A percentile compares a stretch with the other conserved stretches of the same genome.
Conservation (phyloP, 1,284 basidiomycete species). For the Vanrija sp. region DNA sequence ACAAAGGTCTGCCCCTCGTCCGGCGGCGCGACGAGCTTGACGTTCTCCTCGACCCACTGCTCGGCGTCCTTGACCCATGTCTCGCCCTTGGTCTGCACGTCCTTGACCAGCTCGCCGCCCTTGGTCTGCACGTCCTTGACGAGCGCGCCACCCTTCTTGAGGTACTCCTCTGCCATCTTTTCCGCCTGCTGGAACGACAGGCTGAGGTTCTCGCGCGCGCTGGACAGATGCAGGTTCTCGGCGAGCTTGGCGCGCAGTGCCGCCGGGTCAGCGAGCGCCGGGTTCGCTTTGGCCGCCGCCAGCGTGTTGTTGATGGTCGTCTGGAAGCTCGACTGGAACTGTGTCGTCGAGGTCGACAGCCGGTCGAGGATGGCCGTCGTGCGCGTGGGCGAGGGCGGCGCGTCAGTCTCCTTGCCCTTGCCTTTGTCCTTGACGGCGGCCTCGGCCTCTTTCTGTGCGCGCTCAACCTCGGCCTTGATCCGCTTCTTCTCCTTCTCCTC, state of each 20-base stretch:
- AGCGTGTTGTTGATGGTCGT: slow-evolving; percentile 57
- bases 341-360: slow-evolving; percentile 32
- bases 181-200: slow-evolving; percentile 64
- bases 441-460: background rate
- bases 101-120: slow-evolving; percentile 62
- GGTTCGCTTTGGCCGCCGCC: slow-evolving; percentile 58
- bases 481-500: slow-evolving; percentile 20
- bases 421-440: slow-evolving; percentile 29
- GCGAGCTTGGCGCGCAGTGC: slow-evolving; percentile 60
- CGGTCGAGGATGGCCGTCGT: slow-evolving; percentile 25
- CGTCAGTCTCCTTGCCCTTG: slow-evolving; percentile 19
- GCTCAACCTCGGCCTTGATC: slow-evolving; percentile 4
- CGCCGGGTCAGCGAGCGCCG: slow-evolving; percentile 38
- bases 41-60: slow-evolving; percentile 58
- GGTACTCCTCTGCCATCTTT: slow-evolving; percentile 63
- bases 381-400: background rate
- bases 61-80: slow-evolving; percentile 68
- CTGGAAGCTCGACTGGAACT: slow-evolving; percentile 51
- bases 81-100: slow-evolving; percentile 53
- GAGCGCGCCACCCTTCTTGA: slow-evolving; percentile 69
- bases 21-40: slow-evolving; percentile 77
- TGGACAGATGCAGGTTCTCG: slow-evolving; percentile 59
- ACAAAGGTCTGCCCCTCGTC: slow-evolving; percentile 53
- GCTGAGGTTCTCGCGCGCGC: slow-evolving; percentile 42
- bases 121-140: slow-evolving; percentile 60